Base-by-base conservation (phyloP, 73 alveolate species). In the Paraurostyla sp. region DNA sequence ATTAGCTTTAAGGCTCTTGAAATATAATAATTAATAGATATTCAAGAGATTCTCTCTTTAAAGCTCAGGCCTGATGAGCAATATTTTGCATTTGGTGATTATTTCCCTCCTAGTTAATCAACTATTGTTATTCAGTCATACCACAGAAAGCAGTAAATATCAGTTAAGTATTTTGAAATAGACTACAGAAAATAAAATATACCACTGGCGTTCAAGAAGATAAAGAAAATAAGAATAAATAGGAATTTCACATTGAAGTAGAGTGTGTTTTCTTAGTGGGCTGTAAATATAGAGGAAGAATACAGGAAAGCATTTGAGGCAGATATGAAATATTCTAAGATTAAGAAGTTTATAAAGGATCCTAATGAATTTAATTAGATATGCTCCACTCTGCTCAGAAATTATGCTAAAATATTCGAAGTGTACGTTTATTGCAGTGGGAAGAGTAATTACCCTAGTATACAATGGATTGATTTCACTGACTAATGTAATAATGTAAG, bases 261-360 rank as follows among this genome's bases (percentile, higher is more conserved):
- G 68, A 78, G 89, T 56, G 93, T 84, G 40, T 91, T 91, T 65
- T 65, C 83, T 40, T 92, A 85, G 48, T 91, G 96, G 96, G 71
- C 33, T 35, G 93, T 69, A 40, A 92, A 91, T 83, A 85, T 51
- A 20, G 6, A 48, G 11, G 41, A 48, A 73, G 49, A 23, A 16
- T 73, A 48, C 20, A 73, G 40, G 49, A 49, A 54, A 48, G 73
- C 92, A 48, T 60, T 84, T 33, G 87, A 73, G 56, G 60, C 62
- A 20, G 96, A 91, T 49, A 40, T 60, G 63, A 35, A 83, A 16
- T 32, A 69, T 22, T 91, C 93, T 84, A 91, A 91, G 42, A 87
- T 75, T 0, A 76, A 87, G n/a, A 85, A 92, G 56, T 85, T 91
- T 48, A 75, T 84, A 15, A 91, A 91, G 42, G 96, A 91, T 76